Percentiles rank a stretch among this genome's conserved stretches.
These are phyloP conservation scores for Fusarium nematophilum DNA, from an alignment of 2,329 filamentous ascomycete species.

Conservation along the genomic window DNA sequence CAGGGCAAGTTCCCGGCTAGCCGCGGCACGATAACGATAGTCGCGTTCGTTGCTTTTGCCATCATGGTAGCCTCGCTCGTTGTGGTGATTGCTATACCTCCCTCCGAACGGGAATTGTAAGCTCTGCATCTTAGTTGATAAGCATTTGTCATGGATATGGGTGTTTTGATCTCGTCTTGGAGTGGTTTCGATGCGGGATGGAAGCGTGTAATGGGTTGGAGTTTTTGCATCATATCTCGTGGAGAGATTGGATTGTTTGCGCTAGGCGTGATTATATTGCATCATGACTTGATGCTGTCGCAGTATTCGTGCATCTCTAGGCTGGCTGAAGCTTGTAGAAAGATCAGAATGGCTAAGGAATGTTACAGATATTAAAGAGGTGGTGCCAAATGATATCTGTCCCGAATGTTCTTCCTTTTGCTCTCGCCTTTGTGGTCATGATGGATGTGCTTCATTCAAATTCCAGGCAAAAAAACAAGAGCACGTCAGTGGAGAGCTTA, in stretches of 20 bases:
- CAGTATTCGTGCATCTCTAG: neutral
- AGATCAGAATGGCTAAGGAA: neutral
- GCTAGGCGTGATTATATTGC: constrained; percentile 14
- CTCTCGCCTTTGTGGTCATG: constrained; percentile 10
- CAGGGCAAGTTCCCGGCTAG: constrained; percentile 83
- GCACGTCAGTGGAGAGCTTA: constrained; percentile 27
- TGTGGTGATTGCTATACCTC: constrained; percentile 68
- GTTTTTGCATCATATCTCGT: constrained; percentile 4
- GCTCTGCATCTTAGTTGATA: neutral
- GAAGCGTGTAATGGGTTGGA: neutral
- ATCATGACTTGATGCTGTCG: constrained; percentile 34
- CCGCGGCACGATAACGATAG: constrained; percentile 77
- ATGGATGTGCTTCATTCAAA: constrained; percentile 12
- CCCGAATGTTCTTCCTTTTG: neutral
- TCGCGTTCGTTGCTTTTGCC: constrained; percentile 72
- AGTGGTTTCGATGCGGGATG: neutral
- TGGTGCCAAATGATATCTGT: neutral
- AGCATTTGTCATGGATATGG: neutral
- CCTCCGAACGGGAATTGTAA: constrained; percentile 39
- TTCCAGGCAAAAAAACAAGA: constrained; percentile 16
- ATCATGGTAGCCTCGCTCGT: constrained; percentile 71
- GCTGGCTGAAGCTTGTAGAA: neutral
- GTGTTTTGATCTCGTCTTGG: neutral
- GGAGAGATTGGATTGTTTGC: constrained; percentile 1
- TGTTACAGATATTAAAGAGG: neutral